Evolutionary conservation across 805 yeast genomes (phyloP).

Genomic region (Yamadazyma nakazawae): DNA sequence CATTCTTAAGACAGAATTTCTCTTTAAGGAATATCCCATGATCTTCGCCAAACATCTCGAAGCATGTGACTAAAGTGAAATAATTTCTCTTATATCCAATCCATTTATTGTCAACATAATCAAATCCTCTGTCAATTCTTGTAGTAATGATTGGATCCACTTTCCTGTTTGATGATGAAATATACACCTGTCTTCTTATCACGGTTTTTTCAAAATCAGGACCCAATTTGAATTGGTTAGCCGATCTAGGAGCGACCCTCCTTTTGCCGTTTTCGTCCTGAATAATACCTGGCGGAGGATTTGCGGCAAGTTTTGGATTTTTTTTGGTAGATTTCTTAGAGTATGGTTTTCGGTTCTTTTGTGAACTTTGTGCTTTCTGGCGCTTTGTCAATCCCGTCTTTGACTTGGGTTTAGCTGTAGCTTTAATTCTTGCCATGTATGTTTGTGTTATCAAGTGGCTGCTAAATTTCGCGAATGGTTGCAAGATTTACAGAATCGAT

Average conservation of each 20-base stretch:
- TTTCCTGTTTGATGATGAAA: slow-evolving; percentile 14
- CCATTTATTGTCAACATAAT: slow-evolving; percentile 50
- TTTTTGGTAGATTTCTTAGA: not conserved
- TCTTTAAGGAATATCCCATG: slow-evolving; percentile 27
- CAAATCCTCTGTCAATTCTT: slow-evolving; percentile 66
- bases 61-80: slow-evolving; percentile 59
- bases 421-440: not conserved
- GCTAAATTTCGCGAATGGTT: slow-evolving; percentile 1
- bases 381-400: not conserved
- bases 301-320: not conserved
- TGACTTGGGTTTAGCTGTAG: not conserved
- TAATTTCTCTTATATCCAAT: slow-evolving; percentile 70
- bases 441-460: not conserved
- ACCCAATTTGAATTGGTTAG: slow-evolving; percentile 62
- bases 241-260: slow-evolving; percentile 60
- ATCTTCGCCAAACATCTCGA: slow-evolving; percentile 28
- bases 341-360: not conserved
- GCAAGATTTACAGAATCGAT: not conserved
- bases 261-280: not conserved
- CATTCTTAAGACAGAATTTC: slow-evolving; percentile 29
- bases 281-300: not conserved
- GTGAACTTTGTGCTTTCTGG: not conserved
- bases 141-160: slow-evolving; percentile 46
- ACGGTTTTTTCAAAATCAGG: slow-evolving; percentile 49
- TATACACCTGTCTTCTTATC: slow-evolving; percentile 6